Evolutionary conservation across 345 rosid species (phyloP).

Genomic region (Bruguiera gymnorhiza): DNA sequence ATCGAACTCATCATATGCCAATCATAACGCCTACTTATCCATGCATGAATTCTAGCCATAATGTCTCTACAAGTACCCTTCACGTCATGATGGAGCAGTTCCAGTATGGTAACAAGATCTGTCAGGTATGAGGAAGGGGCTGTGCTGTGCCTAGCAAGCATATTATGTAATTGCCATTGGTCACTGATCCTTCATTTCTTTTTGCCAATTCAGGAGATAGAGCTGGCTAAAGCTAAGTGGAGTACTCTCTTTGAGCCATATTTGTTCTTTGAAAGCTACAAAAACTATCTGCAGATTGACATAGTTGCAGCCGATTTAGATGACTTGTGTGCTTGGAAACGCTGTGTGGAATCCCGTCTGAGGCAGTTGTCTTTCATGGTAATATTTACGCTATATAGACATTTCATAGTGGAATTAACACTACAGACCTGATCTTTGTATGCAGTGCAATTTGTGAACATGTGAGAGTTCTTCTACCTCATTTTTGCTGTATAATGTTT

Average conservation of each 20-base stretch:
- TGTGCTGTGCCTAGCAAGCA: neutral
- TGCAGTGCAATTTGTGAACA: neutral
- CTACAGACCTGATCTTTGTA: neutral
- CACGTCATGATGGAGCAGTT: constrained; percentile 75
- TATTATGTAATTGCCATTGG: neutral
- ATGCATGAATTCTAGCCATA: constrained; percentile 77
- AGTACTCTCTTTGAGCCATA: constrained; percentile 56
- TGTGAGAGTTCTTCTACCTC: neutral
- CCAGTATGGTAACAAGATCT: constrained; percentile 54
- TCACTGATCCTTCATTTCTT: constrained; percentile 9
- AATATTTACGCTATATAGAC: constrained; percentile 21
- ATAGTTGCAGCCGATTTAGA: constrained; percentile 53
- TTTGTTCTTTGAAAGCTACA: constrained; percentile 63
- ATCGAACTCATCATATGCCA: constrained; percentile 65
- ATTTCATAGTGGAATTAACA: no score
- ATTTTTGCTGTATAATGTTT: constrained; percentile 3
- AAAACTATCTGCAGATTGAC: constrained; percentile 65
- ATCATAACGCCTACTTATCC: constrained; percentile 75
- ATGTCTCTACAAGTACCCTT: constrained; percentile 64
- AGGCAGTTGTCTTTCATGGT: constrained; percentile 69
- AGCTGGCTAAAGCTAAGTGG: constrained; percentile 59
- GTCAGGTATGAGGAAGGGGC: constrained; percentile 42
- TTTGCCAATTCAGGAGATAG: constrained; percentile 46
- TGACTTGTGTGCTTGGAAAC: constrained; percentile 68
- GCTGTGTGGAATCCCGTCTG: constrained; percentile 75